Evolutionary conservation across 225 moss, liverwort and hornwort genomes (phyloP).

Genomic region (Takakia lepidozioides): DNA sequence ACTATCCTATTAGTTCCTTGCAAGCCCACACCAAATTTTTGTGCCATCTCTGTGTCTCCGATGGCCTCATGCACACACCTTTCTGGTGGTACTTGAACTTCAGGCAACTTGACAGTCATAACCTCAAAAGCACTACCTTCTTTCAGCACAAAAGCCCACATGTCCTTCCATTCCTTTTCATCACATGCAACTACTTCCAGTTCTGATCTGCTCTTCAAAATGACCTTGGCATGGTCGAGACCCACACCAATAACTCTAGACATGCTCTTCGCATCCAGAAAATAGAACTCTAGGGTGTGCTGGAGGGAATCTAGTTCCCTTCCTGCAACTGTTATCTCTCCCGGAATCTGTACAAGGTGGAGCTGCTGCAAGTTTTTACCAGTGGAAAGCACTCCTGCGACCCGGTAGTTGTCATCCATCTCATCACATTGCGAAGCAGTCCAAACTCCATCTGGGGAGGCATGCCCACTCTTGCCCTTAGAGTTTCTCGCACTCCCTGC

Average conservation of each 20-base stretch:
- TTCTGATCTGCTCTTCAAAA: not conserved
- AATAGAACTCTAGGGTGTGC: conserved; percentile 2
- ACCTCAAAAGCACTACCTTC: not conserved
- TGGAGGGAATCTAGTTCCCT: not conserved
- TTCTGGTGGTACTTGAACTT: too few species aligned
- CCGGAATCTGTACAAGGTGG: too few species aligned
- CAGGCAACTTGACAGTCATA: not conserved
- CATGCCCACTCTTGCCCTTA: not conserved
- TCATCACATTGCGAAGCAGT: not conserved
- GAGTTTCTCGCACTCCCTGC: not conserved
- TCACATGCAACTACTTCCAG: conserved; percentile 2
- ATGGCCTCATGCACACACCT: too few species aligned
- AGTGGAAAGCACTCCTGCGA: too few species aligned
- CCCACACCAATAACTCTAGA: conserved; percentile 7
- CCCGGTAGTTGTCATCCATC: conserved; percentile 1
- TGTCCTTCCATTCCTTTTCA: conserved; percentile 1
- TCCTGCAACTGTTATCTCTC: conserved; percentile 7
- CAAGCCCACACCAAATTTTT: conserved; percentile 9
- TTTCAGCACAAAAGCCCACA: conserved; percentile 6
- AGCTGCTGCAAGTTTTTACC: too few species aligned
- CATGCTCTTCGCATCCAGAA: conserved; percentile 8
- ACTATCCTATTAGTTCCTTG: not conserved
- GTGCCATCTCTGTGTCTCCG: not conserved
- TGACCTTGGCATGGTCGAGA: conserved; percentile 8
- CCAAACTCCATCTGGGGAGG: too few species aligned